Evolutionary conservation across 2,329 filamentous ascomycete species (phyloP).

Genomic region (Grosmannia huntii): DNA sequence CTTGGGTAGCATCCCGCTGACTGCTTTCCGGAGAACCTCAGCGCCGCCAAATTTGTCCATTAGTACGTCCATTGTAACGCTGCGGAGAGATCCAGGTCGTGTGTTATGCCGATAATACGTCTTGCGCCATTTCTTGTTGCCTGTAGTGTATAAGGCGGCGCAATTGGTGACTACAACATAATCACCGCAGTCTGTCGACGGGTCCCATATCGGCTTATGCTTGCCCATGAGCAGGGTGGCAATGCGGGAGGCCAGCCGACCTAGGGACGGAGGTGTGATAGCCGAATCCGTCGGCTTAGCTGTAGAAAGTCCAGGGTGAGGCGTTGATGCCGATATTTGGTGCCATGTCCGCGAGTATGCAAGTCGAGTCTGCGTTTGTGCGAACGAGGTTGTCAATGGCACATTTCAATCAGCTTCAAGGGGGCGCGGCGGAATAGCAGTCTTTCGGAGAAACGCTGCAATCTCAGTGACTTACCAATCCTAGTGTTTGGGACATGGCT

Average conservation of each 20-base stretch:
- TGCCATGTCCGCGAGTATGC: slow-evolving; percentile 97
- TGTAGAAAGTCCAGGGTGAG: slow-evolving; percentile 42
- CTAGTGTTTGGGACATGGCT: slow-evolving; percentile 66
- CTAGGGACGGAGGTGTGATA: slow-evolving; percentile 64
- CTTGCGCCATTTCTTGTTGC: slow-evolving; percentile 88
- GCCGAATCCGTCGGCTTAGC: slow-evolving; percentile 37
- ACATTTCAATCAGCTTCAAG: neutral
- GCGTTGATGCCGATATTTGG: slow-evolving; percentile 59
- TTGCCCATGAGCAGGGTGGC: slow-evolving; percentile 91
- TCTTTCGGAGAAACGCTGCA: neutral
- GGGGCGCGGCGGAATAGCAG: too few relatives aligned
- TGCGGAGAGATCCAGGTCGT: slow-evolving; percentile 71
- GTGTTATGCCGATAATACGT: slow-evolving; percentile 93
- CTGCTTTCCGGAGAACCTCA: slow-evolving; percentile 82
- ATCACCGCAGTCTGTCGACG: slow-evolving; percentile 96
- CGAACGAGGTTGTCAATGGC: neutral
- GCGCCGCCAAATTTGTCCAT: slow-evolving; percentile 89
- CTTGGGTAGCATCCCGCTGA: slow-evolving; percentile 96
- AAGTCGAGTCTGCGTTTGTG: slow-evolving; percentile 60
- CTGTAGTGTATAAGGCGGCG: slow-evolving; percentile 73
- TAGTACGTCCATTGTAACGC: slow-evolving; percentile 88
- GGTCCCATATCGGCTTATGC: slow-evolving; percentile 96
- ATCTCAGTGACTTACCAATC: slow-evolving; percentile 44
- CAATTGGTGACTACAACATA: slow-evolving; percentile 94
- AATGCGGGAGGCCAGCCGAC: slow-evolving; percentile 78